A percentile compares a stretch with the other conserved stretches of the same genome.
Evolutionary conservation across 2,329 filamentous ascomycete genomes (phyloP).

Genomic region (Sporothrix mexicana): DNA sequence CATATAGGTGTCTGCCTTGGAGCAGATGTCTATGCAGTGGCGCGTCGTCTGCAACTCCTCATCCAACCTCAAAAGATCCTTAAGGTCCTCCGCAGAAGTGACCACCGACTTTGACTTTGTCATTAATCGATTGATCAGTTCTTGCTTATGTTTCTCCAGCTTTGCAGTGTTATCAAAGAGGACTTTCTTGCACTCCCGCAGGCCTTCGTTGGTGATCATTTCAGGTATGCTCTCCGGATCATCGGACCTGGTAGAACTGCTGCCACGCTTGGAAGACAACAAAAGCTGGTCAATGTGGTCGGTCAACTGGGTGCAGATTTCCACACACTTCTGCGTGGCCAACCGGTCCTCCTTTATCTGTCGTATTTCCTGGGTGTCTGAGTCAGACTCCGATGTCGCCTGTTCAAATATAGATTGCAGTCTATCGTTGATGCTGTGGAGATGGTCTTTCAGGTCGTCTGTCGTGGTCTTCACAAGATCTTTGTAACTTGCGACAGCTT

Average conservation of each 20-base stretch:
- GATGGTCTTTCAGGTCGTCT: slow-evolving; percentile 25
- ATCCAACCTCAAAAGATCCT: slow-evolving; percentile 11
- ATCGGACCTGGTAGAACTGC: slow-evolving; percentile 13
- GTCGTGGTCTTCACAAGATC: slow-evolving; percentile 20
- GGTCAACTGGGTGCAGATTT: slow-evolving; percentile 22
- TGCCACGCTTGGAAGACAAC: slow-evolving; percentile 2
- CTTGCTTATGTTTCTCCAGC: slow-evolving; percentile 17
- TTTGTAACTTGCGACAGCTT: slow-evolving; percentile 14
- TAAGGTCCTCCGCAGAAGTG: not conserved
- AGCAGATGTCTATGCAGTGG: slow-evolving; percentile 20
- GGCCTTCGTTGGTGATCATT: slow-evolving; percentile 19
- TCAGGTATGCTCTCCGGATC: slow-evolving; percentile 22
- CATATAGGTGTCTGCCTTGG: slow-evolving; percentile 18
- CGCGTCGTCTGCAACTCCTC: slow-evolving; percentile 21
- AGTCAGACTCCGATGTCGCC: slow-evolving; percentile 4
- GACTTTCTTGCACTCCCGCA: slow-evolving; percentile 24
- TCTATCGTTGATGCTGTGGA: slow-evolving; percentile 13
- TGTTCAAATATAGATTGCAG: slow-evolving; percentile 15
- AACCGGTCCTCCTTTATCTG: slow-evolving; percentile 18
- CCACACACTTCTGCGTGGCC: slow-evolving; percentile 14
- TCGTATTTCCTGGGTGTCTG: slow-evolving; percentile 18
- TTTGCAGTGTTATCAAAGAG: slow-evolving; percentile 15
- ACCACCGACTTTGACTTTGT: slow-evolving; percentile 14
- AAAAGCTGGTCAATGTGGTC: slow-evolving; percentile 19
- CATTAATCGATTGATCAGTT: slow-evolving; percentile 19